phyloP scores from a whole-genome alignment of 2,329 filamentous ascomycete species.

The Neonectria punicea region DNA sequence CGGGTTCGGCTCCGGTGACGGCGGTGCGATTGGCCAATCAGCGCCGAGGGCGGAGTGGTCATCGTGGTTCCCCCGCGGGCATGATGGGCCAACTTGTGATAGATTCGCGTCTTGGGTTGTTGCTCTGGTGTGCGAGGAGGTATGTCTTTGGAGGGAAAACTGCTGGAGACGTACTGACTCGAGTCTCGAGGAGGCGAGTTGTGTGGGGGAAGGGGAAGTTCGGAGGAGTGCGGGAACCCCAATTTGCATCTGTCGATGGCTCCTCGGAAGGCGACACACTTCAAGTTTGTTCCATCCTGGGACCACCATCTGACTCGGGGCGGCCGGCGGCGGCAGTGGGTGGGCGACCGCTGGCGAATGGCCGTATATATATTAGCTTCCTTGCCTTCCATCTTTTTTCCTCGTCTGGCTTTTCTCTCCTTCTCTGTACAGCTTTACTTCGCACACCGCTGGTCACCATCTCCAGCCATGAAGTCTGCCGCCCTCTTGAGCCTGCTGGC shows the following conservation, averaged over 20 bases:
- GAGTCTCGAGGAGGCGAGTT: not conserved
- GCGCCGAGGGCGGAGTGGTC: not conserved
- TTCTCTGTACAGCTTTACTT: not conserved
- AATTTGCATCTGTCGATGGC: not conserved
- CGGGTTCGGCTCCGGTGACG: constrained; percentile 9
- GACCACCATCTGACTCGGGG: constrained; percentile 7
- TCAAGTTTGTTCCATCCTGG: not conserved
- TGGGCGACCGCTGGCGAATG: constrained; percentile 10
- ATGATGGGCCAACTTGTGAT: not conserved
- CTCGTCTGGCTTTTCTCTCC: not conserved
- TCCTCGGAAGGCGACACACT: not conserved
- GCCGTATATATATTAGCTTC: constrained; percentile 2
- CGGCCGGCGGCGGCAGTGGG: constrained; percentile 11
- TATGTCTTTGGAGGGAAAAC: not conserved
- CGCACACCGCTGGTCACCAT: not conserved
- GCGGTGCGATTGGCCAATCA: constrained; percentile 20
- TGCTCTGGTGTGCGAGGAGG: not conserved
- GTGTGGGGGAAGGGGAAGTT: not conserved
- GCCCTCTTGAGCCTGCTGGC: constrained; percentile 42
- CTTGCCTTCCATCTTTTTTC: not conserved
- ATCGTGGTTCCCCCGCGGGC: not conserved
- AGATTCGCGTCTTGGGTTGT: not conserved
- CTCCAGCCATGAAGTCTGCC: constrained; percentile 39
- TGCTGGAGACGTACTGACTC: not conserved
- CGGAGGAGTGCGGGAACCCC: not conserved